phyloP scores from a whole-genome alignment of 192 early-diverging fungal genomes.

The Diversispora epigaea region DNA sequence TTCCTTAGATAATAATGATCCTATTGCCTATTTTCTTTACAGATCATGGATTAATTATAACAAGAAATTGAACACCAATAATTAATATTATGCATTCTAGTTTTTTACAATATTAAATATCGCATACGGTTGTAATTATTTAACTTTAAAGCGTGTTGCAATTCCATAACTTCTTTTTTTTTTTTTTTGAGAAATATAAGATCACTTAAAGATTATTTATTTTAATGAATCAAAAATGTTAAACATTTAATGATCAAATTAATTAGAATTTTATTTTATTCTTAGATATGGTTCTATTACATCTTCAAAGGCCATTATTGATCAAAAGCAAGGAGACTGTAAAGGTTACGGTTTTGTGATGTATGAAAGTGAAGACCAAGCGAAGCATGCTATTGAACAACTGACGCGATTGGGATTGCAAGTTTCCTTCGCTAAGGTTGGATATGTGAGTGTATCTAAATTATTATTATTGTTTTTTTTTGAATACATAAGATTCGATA shows the following conservation, averaged over 20 bases:
- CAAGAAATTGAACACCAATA: neutral
- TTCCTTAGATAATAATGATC: neutral
- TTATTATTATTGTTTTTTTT: neutral
- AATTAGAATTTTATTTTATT: neutral
- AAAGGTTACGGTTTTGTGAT: constrained; percentile 91
- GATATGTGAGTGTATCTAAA: constrained; percentile 41
- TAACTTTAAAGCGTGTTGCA: too few relatives aligned
- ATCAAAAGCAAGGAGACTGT: constrained; percentile 75
- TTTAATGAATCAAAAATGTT: too few relatives aligned
- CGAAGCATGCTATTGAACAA: constrained; percentile 65
- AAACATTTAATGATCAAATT: too few relatives aligned
- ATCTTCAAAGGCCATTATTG: constrained; percentile 82
- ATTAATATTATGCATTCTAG: too few relatives aligned
- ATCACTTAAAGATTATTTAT: too few relatives aligned
- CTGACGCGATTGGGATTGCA: constrained; percentile 64
- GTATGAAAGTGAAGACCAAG: constrained; percentile 71
- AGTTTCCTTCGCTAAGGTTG: constrained; percentile 74
- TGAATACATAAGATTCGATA: neutral
- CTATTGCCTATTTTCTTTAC: neutral
- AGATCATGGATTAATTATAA: neutral
- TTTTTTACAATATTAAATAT: too few relatives aligned
- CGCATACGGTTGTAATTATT: too few relatives aligned
- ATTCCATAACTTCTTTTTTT: too few relatives aligned
- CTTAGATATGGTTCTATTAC: constrained; percentile 67
- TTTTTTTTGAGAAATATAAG: too few relatives aligned